These are phyloP conservation scores for Porphyridium purpureum DNA, from an alignment of 23 red algal species.

Conservation along the genomic window DNA sequence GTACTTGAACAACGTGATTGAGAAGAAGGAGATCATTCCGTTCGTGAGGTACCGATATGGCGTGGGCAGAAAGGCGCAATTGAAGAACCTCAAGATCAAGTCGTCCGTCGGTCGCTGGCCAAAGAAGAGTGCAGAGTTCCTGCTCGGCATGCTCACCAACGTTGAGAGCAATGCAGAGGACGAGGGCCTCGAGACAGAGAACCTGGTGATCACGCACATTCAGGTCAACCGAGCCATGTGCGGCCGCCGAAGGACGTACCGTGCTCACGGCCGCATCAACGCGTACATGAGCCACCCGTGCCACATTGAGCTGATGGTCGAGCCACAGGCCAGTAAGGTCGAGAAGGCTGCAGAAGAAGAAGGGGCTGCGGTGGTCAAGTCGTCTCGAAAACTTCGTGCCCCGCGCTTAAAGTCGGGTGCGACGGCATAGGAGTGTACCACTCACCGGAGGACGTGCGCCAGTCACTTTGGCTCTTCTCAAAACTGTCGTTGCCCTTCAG, in stretches of 20 bases:
- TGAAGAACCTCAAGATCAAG: constrained; percentile 58
- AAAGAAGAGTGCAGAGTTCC: constrained; percentile 43
- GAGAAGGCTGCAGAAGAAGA: too few species aligned
- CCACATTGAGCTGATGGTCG: constrained; percentile 82
- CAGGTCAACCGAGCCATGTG: constrained; percentile 93
- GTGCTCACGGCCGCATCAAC: constrained; percentile 90
- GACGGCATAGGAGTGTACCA: too few species aligned
- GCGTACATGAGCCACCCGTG: constrained; percentile 95
- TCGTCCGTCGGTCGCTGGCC: constrained; percentile 74
- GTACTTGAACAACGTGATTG: constrained; percentile 84
- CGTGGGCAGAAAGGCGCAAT: constrained; percentile 90
- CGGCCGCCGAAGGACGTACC: constrained; percentile 83
- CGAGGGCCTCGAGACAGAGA: constrained; percentile 78
- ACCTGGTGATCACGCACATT: constrained; percentile 66
- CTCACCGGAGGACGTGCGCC: too few species aligned
- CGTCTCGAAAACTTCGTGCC: too few species aligned
- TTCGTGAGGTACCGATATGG: constrained; percentile 85
- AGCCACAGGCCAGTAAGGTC: not conserved
- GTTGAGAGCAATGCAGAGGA: constrained; percentile 78
- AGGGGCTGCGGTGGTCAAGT: too few species aligned
- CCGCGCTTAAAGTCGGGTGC: too few species aligned
- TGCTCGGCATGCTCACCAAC: constrained; percentile 87
- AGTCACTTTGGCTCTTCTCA: too few species aligned
- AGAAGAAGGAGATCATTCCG: constrained; percentile 98
- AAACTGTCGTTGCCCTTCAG: too few species aligned